Evolutionary conservation across 768 basidiomycete species (phyloP).

Genomic region (Russula brevipes): DNA sequence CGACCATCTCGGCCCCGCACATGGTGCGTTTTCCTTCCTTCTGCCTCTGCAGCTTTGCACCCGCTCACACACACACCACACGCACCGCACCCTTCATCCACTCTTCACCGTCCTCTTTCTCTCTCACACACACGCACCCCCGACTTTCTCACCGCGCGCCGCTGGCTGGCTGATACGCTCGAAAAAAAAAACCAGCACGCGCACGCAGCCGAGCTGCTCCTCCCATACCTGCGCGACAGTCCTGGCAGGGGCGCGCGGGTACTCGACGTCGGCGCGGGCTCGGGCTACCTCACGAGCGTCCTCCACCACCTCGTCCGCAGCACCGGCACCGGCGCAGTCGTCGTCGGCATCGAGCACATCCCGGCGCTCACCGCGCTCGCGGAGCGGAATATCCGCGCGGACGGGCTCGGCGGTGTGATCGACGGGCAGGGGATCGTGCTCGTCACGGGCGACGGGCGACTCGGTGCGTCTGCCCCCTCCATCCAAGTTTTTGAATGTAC

Average conservation of each 20-base stretch:
- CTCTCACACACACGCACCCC: no score
- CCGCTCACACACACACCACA: no score
- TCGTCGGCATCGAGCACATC: constrained; percentile 92
- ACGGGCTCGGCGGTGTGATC: constrained; percentile 54
- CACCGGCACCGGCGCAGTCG: constrained; percentile 37
- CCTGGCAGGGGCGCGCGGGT: constrained; percentile 56
- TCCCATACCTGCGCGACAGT: constrained; percentile 52
- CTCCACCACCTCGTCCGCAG: constrained; percentile 62
- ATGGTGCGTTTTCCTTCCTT: constrained; percentile 6
- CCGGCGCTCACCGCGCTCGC: constrained; percentile 69
- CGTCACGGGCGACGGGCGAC: constrained; percentile 72
- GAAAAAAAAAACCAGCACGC: constrained; percentile 54
- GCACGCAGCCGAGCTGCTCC: constrained; percentile 73
- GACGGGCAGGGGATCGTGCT: constrained; percentile 55
- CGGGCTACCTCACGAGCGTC: constrained; percentile 81
- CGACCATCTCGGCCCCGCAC: constrained; percentile 95
- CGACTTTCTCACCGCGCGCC: no score
- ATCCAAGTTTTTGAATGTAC: no score
- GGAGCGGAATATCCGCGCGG: constrained; percentile 57
- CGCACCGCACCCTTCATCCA: not conserved
- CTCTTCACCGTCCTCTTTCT: no score
- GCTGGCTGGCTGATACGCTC: not conserved
- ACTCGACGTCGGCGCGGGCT: constrained; percentile 87
- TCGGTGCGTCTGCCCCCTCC: constrained; percentile 42
- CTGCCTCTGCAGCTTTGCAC: no score